Percentiles rank a stretch among this genome's conserved stretches.
Conservation (phyloP, 371 early-diverging fungal genomes). For the Mucor saturninus region DNA sequence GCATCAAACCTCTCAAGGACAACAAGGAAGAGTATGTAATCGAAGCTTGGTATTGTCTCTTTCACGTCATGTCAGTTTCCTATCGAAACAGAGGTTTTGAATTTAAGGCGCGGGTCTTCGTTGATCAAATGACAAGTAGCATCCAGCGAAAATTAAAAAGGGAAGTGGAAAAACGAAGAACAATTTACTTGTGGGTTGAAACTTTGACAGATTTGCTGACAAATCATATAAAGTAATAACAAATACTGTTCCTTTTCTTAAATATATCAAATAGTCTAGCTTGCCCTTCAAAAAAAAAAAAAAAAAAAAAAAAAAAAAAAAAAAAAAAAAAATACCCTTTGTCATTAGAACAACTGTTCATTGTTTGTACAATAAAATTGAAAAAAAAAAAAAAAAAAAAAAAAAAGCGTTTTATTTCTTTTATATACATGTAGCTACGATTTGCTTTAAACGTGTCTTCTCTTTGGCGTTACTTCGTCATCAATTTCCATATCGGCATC, state of each 20-base stretch:
- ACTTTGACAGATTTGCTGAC: not conserved
- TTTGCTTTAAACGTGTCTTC: slow-evolving; percentile 13
- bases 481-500: slow-evolving; percentile 31
- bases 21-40: slow-evolving; percentile 5
- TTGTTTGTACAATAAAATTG: too few species aligned
- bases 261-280: too few species aligned
- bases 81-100: slow-evolving; percentile 8
- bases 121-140: slow-evolving; percentile 11
- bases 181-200: slow-evolving; percentile 17
- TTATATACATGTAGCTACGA: not conserved
- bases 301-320: too few species aligned
- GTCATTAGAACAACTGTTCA: too few species aligned
- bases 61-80: slow-evolving; percentile 28
- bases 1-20: slow-evolving; percentile 6
- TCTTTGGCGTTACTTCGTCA: slow-evolving; percentile 19
- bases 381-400: too few species aligned
- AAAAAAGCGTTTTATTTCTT: not conserved
- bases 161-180: slow-evolving; percentile 13
- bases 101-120: slow-evolving; percentile 13
- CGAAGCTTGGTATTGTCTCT: slow-evolving; percentile 26
- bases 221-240: too few species aligned
- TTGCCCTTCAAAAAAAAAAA: too few species aligned
- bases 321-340: too few species aligned
- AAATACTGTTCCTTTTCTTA: too few species aligned
- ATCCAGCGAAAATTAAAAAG: slow-evolving; percentile 3